Evolutionary conservation across 2,329 filamentous ascomycete genomes (phyloP).

Genomic region (Clonostachys byssicola): DNA sequence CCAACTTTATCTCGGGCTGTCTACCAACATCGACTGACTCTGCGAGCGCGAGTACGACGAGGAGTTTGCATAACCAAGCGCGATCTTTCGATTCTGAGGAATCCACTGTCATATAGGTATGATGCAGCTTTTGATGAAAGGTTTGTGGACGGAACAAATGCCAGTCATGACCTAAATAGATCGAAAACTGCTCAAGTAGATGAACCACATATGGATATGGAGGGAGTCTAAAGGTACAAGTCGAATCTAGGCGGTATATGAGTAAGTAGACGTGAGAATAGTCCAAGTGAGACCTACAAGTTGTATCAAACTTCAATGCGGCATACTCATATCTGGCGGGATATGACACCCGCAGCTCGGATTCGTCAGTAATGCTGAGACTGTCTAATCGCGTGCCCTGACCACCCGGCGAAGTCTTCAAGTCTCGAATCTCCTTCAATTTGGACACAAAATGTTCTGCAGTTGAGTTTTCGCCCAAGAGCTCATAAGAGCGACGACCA

Average conservation of each 20-base stretch:
- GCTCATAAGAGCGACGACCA: no score
- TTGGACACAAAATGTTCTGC: not conserved
- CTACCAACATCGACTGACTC: not conserved
- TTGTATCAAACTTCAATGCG: not conserved
- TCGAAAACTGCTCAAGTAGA: not conserved
- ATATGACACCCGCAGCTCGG: not conserved
- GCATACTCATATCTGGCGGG: not conserved
- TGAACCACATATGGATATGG: not conserved
- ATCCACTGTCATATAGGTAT: not conserved
- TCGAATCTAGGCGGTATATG: not conserved
- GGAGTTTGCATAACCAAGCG: not conserved
- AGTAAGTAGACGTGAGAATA: not conserved
- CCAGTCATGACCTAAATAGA: not conserved
- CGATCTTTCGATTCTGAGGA: not conserved
- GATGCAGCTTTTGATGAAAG: not conserved
- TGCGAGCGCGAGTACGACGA: not conserved
- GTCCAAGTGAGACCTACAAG: not conserved
- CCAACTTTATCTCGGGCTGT: not conserved
- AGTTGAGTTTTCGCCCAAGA: not conserved
- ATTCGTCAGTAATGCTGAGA: not conserved
- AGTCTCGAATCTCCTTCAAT: not conserved
- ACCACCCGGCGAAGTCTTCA: not conserved
- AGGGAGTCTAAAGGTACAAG: not conserved
- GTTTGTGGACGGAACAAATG: not conserved
- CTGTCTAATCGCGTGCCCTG: not conserved